phyloP scores from a whole-genome alignment of 2,329 filamentous ascomycete genomes.

The Fusarium globosum region DNA sequence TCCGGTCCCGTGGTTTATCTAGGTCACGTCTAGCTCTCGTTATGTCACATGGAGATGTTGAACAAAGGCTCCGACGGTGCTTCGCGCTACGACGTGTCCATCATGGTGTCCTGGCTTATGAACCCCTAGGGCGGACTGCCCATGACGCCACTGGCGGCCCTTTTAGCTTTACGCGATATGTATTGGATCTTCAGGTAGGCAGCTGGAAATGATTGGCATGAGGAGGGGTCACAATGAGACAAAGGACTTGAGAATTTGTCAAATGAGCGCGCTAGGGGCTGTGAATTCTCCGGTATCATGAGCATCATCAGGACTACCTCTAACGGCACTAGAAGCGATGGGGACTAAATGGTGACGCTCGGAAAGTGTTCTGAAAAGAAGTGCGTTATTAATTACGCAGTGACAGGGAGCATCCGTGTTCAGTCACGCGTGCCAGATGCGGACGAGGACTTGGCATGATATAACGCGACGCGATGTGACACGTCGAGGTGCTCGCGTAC shows the following conservation, averaged over 20 bases:
- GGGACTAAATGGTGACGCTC: background rate
- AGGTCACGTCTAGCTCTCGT: background rate
- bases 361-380: accelerated
- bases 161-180: background rate
- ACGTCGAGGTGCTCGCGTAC: background rate
- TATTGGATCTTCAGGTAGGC: background rate
- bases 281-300: background rate
- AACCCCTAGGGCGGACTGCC: background rate
- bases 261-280: background rate
- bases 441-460: background rate
- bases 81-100: background rate
- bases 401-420: background rate
- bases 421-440: background rate
- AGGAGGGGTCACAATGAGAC: background rate
- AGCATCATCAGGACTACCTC: background rate
- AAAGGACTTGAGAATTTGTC: background rate
- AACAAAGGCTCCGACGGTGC: background rate
- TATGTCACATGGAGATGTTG: background rate
- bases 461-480: background rate
- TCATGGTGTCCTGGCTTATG: background rate
- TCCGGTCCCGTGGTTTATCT: conserved; percentile 1
- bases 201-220: background rate
- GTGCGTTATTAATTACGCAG: background rate
- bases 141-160: background rate
- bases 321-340: no score